These are phyloP conservation scores for Aspergillus sp. DNA, from an alignment of 2,329 filamentous ascomycete species.

Conservation along the genomic window DNA sequence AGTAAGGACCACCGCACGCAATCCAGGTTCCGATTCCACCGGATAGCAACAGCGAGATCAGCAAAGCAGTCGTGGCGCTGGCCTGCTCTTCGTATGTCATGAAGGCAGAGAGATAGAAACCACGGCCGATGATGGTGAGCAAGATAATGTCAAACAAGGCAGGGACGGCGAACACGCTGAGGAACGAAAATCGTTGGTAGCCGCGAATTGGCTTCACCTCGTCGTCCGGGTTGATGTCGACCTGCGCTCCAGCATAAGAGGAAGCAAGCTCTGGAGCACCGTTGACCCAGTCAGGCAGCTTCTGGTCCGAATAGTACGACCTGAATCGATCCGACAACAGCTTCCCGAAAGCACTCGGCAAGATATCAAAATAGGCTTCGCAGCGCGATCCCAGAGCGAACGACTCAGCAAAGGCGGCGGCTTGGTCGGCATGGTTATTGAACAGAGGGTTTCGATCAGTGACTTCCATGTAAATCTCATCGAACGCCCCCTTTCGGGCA, in stretches of 20 bases:
- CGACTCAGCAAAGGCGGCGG: slow-evolving; percentile 54
- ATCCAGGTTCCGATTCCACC: slow-evolving; percentile 56
- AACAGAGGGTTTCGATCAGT: slow-evolving; percentile 54
- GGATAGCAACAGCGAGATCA: slow-evolving; percentile 51
- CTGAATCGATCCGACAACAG: slow-evolving; percentile 34
- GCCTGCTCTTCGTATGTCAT: slow-evolving; percentile 44
- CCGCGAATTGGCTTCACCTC: slow-evolving; percentile 36
- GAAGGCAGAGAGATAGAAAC: slow-evolving; percentile 50
- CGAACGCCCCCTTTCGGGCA: slow-evolving; percentile 47
- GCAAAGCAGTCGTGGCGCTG: slow-evolving; percentile 48
- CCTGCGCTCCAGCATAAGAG: slow-evolving; percentile 44
- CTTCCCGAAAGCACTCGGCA: slow-evolving; percentile 41
- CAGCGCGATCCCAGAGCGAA: slow-evolving; percentile 56
- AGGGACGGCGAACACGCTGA: slow-evolving; percentile 54
- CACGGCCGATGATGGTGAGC: slow-evolving; percentile 50
- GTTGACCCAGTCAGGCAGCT: slow-evolving; percentile 43
- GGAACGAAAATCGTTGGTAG: slow-evolving; percentile 46
- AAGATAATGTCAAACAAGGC: slow-evolving; percentile 53
- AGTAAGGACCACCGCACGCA: slow-evolving; percentile 54
- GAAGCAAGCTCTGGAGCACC: slow-evolving; percentile 42
- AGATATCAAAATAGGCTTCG: slow-evolving; percentile 52
- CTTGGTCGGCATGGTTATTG: slow-evolving; percentile 53
- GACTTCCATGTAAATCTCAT: slow-evolving; percentile 55
- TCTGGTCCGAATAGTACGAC: slow-evolving; percentile 36
- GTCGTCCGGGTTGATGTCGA: slow-evolving; percentile 43